Evolutionary conservation across 768 basidiomycete species (phyloP).

Genomic region (Leccinum obscurum): DNA sequence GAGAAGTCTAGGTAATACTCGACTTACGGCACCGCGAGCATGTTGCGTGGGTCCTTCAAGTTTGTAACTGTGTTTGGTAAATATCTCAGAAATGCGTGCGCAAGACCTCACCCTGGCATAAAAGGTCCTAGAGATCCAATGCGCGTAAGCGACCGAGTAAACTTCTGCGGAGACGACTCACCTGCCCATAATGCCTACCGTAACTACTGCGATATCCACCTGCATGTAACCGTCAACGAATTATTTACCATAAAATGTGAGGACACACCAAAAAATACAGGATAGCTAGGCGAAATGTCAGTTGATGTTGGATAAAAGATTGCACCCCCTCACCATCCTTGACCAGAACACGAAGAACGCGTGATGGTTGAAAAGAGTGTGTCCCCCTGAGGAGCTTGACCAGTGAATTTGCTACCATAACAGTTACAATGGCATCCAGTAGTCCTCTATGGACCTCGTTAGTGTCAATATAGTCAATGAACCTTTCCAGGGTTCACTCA

Average conservation of each 20-base stretch:
- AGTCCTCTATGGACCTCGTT: background rate
- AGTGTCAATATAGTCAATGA: background rate
- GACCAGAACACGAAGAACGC: conserved; percentile 1
- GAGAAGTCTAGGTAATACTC: background rate
- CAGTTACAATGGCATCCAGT: background rate
- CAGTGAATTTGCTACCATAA: conserved; percentile 4
- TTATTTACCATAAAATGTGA: background rate
- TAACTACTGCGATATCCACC: background rate
- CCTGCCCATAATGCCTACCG: background rate
- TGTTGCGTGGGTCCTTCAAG: conserved; percentile 5
- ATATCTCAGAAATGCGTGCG: background rate
- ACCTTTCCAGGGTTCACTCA: background rate
- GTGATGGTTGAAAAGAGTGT: background rate
- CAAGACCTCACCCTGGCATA: background rate
- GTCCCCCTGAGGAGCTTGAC: background rate
- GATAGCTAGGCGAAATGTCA: background rate
- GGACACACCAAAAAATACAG: conserved; percentile 1
- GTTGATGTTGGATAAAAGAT: background rate
- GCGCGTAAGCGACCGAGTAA: background rate
- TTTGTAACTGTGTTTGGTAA: background rate
- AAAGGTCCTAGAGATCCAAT: background rate
- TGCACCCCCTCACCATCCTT: conserved; percentile 13
- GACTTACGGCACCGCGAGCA: conserved; percentile 4
- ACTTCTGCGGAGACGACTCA: background rate
- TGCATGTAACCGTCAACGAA: background rate